Conservation (phyloP, 2,329 filamentous ascomycete species). For the Ceratocystiopsis brevicomis region DNA sequence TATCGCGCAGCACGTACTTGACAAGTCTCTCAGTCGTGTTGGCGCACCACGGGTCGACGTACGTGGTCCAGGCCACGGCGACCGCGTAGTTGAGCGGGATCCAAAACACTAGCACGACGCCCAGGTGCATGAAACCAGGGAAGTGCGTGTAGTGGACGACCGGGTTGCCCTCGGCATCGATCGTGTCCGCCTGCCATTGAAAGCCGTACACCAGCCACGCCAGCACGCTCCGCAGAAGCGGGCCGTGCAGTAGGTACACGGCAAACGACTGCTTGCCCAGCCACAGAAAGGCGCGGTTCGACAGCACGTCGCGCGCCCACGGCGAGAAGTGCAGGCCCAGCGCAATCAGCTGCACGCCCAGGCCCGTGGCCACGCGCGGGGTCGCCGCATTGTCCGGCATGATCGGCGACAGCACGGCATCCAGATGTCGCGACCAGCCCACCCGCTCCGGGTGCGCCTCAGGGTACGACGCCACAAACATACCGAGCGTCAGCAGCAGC, state of each 20-base stretch:
- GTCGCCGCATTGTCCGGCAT: constrained; percentile 27
- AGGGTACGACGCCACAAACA: constrained; percentile 41
- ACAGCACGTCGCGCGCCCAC: constrained; percentile 30
- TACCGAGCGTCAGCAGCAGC: constrained; percentile 29
- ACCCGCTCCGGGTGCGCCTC: constrained; percentile 33
- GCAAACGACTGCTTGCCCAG: constrained; percentile 45
- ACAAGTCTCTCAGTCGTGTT: constrained; percentile 22
- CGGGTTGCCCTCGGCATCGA: constrained; percentile 18
- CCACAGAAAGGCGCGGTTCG: constrained; percentile 37
- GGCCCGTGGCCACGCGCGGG: constrained; percentile 21
- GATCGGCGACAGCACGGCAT: constrained; percentile 22
- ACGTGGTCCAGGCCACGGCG: constrained; percentile 31
- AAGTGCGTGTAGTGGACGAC: constrained; percentile 10
- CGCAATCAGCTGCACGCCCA: constrained; percentile 23
- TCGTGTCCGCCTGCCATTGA: constrained; percentile 17
- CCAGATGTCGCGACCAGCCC: constrained; percentile 32
- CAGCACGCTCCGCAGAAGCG: constrained; percentile 37
- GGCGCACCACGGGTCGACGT: constrained; percentile 33
- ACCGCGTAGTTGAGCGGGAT: constrained; percentile 26
- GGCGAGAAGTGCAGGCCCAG: constrained; percentile 34
- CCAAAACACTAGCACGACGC: constrained; percentile 24
- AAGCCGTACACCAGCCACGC: constrained; percentile 40
- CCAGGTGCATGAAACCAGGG: constrained; percentile 18
- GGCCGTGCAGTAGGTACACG: constrained; percentile 44
- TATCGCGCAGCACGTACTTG: constrained; percentile 7